A percentile compares a stretch with the other conserved stretches of the same genome.
These are phyloP conservation scores for Populus alba DNA, from an alignment of 345 rosid genomes.

Conservation along the genomic window DNA sequence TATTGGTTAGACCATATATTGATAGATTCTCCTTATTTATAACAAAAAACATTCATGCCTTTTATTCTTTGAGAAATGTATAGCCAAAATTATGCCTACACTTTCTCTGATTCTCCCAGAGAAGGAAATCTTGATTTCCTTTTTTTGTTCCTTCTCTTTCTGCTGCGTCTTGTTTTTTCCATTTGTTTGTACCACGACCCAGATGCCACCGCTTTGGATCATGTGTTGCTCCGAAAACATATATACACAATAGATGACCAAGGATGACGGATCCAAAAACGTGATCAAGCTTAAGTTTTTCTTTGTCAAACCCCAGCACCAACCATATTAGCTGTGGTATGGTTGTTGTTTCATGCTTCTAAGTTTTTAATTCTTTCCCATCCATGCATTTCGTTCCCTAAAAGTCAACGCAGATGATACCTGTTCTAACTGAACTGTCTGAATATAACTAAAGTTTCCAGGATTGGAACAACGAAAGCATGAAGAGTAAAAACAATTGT, in stretches of 20 bases:
- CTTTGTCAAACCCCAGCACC: too few species aligned
- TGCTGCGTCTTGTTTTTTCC: not conserved
- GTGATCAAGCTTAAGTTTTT: too few species aligned
- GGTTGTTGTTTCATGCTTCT: too few species aligned
- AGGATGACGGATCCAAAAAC: too few species aligned
- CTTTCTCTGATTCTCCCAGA: not conserved
- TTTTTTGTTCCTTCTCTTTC: not conserved
- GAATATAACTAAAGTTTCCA: not conserved
- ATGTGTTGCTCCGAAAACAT: too few species aligned
- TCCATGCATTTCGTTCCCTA: not conserved
- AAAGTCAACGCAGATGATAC: not conserved
- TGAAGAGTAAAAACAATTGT: not conserved
- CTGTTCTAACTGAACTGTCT: not conserved
- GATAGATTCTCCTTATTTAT: not conserved
- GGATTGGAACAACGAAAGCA: not conserved
- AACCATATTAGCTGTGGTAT: too few species aligned
- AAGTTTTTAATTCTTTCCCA: not conserved
- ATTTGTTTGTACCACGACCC: not conserved
- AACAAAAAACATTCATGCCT: too few species aligned
- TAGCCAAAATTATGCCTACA: not conserved
- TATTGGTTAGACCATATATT: not conserved
- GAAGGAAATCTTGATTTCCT: not conserved
- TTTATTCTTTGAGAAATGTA: slow-evolving; percentile 12
- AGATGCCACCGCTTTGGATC: too few species aligned
- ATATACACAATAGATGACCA: too few species aligned